phyloP scores from a whole-genome alignment of 129 eudicot genomes.

The Rutidosis leptorrhynchoides region DNA sequence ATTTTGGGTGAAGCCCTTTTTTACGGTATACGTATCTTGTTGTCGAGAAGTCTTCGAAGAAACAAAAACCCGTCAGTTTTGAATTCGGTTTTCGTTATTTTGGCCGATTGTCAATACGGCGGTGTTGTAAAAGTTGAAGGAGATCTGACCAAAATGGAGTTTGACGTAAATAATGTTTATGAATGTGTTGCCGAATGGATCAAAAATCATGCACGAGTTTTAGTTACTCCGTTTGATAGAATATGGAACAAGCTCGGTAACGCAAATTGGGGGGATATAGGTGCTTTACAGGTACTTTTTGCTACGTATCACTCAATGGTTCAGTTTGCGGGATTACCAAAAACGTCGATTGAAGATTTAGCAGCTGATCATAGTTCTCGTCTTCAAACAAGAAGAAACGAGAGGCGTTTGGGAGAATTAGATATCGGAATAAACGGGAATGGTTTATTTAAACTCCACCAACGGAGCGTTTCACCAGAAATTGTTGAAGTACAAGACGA shows the following conservation, averaged over 20 bases:
- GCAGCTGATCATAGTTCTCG: slow-evolving; percentile 98
- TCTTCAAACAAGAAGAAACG: slow-evolving; percentile 75
- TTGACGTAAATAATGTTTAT: slow-evolving; percentile 62
- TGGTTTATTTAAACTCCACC: slow-evolving; percentile 61
- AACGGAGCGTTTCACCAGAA: slow-evolving; percentile 72
- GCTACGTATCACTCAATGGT: slow-evolving; percentile 84
- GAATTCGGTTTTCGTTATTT: slow-evolving; percentile 63
- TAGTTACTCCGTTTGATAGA: slow-evolving; percentile 83
- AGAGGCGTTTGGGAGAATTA: slow-evolving; percentile 67
- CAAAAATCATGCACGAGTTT: slow-evolving; percentile 49
- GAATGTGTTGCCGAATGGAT: slow-evolving; percentile 85
- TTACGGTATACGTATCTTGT: slow-evolving; percentile 64
- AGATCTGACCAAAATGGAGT: slow-evolving; percentile 74
- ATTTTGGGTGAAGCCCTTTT: slow-evolving; percentile 73
- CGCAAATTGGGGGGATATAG: slow-evolving; percentile 95
- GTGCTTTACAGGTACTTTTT: slow-evolving; percentile 80
- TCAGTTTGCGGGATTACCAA: slow-evolving; percentile 73
- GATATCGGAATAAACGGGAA: slow-evolving; percentile 64
- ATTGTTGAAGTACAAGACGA: slow-evolving; percentile 93
- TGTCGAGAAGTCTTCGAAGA: slow-evolving; percentile 77
- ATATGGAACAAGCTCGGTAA: slow-evolving; percentile 96
- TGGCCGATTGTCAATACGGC: slow-evolving; percentile 77
- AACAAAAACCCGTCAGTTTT: slow-evolving; percentile 46
- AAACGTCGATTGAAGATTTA: slow-evolving; percentile 77
- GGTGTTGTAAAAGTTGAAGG: slow-evolving; percentile 92